Evolutionary conservation across 352 stramenopile species (phyloP).

Genomic region (Phytopythium chamaehyphon): DNA sequence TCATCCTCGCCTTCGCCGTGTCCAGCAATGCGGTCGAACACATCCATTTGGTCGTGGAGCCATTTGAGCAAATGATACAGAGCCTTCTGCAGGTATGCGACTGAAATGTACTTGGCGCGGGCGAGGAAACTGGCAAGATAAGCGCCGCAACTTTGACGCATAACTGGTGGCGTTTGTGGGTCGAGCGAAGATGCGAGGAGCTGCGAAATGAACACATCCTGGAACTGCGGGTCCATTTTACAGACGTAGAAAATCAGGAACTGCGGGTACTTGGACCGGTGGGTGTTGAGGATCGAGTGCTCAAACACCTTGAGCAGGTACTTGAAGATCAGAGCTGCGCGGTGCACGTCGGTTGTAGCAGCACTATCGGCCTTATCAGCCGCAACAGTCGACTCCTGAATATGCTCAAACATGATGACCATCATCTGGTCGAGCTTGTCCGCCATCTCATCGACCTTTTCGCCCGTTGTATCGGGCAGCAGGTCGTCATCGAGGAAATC

Average conservation of each 20-base stretch:
- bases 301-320: conserved; percentile 83
- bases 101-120: conserved; percentile 91
- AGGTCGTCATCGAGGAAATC: conserved; percentile 81
- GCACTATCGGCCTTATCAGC: background rate
- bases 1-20: conserved; percentile 16
- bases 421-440: conserved; percentile 89
- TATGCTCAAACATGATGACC: conserved; percentile 85
- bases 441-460: conserved; percentile 73
- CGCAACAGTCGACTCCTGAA: conserved; percentile 27
- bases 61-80: conserved; percentile 92
- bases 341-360: conserved; percentile 32
- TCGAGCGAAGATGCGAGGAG: conserved; percentile 72
- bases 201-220: conserved; percentile 83
- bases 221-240: conserved; percentile 65
- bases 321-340: conserved; percentile 65
- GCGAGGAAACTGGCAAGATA: conserved; percentile 97
- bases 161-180: conserved; percentile 81
- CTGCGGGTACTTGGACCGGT: conserved; percentile 92
- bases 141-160: conserved; percentile 90
- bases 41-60: conserved; percentile 93
- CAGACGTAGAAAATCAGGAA: conserved; percentile 91
- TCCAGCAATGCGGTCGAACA: conserved; percentile 57
- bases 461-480: conserved; percentile 33
- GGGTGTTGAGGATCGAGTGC: conserved; percentile 83
- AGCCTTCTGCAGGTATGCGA: conserved; percentile 91